Conservation (phyloP, 108 stramenopile species). For the Craspedostauros australis region DNA sequence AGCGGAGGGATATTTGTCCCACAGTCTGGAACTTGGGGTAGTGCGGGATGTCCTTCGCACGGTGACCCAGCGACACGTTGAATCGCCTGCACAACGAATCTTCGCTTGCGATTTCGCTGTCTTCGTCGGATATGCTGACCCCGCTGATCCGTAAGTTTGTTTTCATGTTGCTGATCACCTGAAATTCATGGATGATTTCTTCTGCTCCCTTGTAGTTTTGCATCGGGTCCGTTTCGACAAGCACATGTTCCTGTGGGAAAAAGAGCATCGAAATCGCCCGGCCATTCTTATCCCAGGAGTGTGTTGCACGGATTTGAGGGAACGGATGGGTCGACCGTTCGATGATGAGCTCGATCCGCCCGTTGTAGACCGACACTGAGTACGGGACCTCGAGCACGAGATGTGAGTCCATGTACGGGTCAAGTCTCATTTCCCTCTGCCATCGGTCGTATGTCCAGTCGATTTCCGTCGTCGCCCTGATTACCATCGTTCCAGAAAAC, state of each 20-base stretch:
- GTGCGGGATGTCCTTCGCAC: background rate
- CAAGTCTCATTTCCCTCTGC: conserved; percentile 9
- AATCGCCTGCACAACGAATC: conserved; percentile 24
- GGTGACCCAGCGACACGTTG: conserved; percentile 18
- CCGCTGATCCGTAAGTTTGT: background rate
- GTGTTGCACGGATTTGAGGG: conserved; percentile 15
- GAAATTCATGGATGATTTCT: conserved; percentile 27
- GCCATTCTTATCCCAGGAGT: conserved; percentile 14
- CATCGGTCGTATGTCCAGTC: conserved; percentile 14
- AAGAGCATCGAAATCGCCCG: conserved; percentile 16
- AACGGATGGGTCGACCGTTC: conserved; percentile 27
- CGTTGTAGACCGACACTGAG: conserved; percentile 17
- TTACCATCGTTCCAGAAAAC: conserved; percentile 12
- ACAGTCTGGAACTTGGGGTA: conserved; percentile 16
- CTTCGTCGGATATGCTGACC: conserved; percentile 20
- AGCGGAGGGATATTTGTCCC: conserved; percentile 22
- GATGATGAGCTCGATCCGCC: conserved; percentile 20
- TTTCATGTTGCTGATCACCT: conserved; percentile 11
- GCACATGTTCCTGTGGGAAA: conserved; percentile 18
- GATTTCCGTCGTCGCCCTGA: conserved; percentile 25
- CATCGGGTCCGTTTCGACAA: conserved; percentile 2
- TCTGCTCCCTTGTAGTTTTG: conserved; percentile 18
- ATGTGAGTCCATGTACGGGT: conserved; percentile 15
- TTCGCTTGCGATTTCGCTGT: conserved; percentile 1
- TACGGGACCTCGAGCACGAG: conserved; percentile 30